Evolutionary conservation across 495 filamentous ascomycete species (phyloP).

Genomic region (Lichina pygmaea): DNA sequence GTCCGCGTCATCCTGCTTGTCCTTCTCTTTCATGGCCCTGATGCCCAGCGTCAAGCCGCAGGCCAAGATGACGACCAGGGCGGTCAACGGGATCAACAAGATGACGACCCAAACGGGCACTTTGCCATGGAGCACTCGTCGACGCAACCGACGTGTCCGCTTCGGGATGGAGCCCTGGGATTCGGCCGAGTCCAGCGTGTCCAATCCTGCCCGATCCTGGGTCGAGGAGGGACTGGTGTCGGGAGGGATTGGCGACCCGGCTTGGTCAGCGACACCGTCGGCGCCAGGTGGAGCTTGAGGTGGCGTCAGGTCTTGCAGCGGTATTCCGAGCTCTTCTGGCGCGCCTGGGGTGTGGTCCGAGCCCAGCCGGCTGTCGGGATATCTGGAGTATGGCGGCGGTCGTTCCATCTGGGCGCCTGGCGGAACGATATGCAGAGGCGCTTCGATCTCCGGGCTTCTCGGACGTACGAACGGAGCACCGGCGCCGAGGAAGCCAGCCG

Average conservation of each 20-base stretch:
- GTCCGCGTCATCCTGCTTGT: background rate
- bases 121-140: background rate
- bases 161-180: no score
- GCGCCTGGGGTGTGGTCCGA: no score
- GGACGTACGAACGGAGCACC: no score
- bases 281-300: no score
- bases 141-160: no score
- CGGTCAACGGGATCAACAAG: constrained; percentile 21
- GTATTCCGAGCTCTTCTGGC: no score
- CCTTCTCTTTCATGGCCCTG: background rate
- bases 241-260: no score
- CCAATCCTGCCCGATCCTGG: no score
- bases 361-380: constrained; percentile 11
- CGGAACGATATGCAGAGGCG: constrained; percentile 62
- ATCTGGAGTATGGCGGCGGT: constrained; percentile 67
- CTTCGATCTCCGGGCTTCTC: constrained; percentile 47
- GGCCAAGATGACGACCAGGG: constrained; percentile 20
- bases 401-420: constrained; percentile 77
- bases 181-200: no score
- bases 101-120: constrained; percentile 20
- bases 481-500: no score
- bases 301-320: no score
- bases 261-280: constrained; percentile 30
- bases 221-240: no score
- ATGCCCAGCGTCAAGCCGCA: constrained; percentile 20